These are phyloP conservation scores for Amphibolis antarctica DNA, from an alignment of 106 monocot species.

Conservation along the genomic window DNA sequence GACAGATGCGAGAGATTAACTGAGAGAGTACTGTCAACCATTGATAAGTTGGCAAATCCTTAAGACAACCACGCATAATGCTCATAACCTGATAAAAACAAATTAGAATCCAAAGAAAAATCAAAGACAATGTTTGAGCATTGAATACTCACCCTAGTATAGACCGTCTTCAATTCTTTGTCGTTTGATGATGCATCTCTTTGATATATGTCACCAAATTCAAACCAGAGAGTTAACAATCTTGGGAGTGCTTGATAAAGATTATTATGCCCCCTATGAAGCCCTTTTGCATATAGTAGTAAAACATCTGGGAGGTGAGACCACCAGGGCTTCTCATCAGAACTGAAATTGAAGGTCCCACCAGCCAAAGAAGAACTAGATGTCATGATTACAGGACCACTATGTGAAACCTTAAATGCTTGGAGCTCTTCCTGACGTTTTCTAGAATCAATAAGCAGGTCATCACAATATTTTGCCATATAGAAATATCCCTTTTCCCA, in stretches of 20 bases:
- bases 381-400: slow-evolving; percentile 12
- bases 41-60: slow-evolving; percentile 96
- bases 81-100: slow-evolving; percentile 52
- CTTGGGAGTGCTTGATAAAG: slow-evolving; percentile 94
- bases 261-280: slow-evolving; percentile 87
- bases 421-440: slow-evolving; percentile 76
- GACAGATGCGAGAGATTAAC: slow-evolving; percentile 89
- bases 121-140: background rate
- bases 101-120: background rate
- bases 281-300: slow-evolving; percentile 83
- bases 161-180: slow-evolving; percentile 58
- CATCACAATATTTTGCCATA: slow-evolving; percentile 93
- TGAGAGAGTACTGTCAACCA: slow-evolving; percentile 94
- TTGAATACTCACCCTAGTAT: slow-evolving; percentile 47
- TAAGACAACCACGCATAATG: slow-evolving; percentile 82
- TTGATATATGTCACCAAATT: slow-evolving; percentile 85
- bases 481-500: slow-evolving; percentile 98
- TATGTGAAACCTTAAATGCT: slow-evolving; percentile 7
- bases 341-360: slow-evolving; percentile 18
- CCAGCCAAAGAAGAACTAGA: slow-evolving; percentile 27
- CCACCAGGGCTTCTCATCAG: slow-evolving; percentile 95
- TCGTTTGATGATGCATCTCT: slow-evolving; percentile 35
- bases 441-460: slow-evolving; percentile 90
- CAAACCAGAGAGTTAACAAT: slow-evolving; percentile 93
- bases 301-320: slow-evolving; percentile 74